These are phyloP conservation scores for Barnettozyma botsteinii DNA, from an alignment of 805 yeast species.

Conservation along the genomic window DNA sequence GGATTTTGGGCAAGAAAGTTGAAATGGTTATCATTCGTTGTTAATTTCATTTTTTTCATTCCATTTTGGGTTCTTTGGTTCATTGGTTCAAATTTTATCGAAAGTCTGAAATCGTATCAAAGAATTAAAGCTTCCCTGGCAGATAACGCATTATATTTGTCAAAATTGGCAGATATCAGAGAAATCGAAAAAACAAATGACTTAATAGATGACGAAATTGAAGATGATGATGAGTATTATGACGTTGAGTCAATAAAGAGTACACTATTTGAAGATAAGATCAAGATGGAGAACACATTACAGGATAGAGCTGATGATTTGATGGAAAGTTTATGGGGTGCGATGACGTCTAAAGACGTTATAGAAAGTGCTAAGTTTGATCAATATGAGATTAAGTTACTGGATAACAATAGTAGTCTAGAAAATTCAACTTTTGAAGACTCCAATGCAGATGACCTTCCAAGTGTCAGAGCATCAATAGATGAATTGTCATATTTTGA, in stretches of 20 bases:
- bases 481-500: constrained; percentile 26
- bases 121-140: constrained; percentile 29
- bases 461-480: constrained; percentile 24
- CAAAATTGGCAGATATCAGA: constrained; percentile 14
- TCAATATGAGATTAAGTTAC: constrained; percentile 13
- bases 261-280: constrained; percentile 21
- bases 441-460: background rate
- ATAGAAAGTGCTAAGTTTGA: constrained; percentile 17
- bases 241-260: constrained; percentile 15
- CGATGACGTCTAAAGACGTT: constrained; percentile 38
- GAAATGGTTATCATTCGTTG: constrained; percentile 43
- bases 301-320: constrained; percentile 59
- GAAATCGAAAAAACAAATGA: constrained; percentile 3
- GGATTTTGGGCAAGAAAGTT: constrained; percentile 34
- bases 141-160: constrained; percentile 24
- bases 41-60: constrained; percentile 43
- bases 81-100: constrained; percentile 38
- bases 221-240: constrained; percentile 5
- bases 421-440: constrained; percentile 15
- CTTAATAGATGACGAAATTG: constrained; percentile 10
- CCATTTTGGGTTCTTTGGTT: constrained; percentile 65
- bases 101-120: constrained; percentile 34
- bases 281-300: constrained; percentile 36
- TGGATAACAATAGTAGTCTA: background rate
- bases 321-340: constrained; percentile 58